Evolutionary conservation across 208 protist genomes (phyloP), one percentile per base, ranked within the genome.

Genomic region (Wallacemonas rigidus): DNA sequence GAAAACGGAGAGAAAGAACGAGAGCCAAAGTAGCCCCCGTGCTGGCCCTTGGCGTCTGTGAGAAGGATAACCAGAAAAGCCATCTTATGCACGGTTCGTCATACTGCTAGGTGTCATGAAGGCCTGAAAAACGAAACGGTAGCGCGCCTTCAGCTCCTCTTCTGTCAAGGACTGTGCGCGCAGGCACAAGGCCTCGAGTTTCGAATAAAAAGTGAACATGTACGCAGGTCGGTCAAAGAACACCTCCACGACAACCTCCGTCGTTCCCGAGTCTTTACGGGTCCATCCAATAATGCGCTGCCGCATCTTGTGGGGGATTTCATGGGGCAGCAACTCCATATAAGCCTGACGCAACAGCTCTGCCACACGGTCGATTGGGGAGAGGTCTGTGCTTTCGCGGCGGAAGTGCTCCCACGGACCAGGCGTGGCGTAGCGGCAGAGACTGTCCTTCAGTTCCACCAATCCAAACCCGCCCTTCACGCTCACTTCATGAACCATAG

Each of bases 201-300:
- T 92, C 9, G 81, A 17, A 79, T 97, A 95, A 58, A 97, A 97
- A n/a, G 85, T 94, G 71, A 95, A 95, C 86, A 97, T 90, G 79
- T 95, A 97, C 50, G 89, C 86, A 11, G 92, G 92, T 11, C 92
- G 79, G 48, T 94, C 90, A 69, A 95, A 93, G 69, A 95, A 97
- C 11, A 94, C 87, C 74, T 97, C 89, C n/a, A 91, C 91, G n/a
- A 95, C 84, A 40, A 95, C 92, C 77, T 97, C 89, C 38, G 85
- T 91, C 54, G 79, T 93, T 15, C 87, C 86, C 11, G 87, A 89
- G 45, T 90, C 88, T 69, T 94, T 93, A 7, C 76, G 76, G 17
- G 92, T 95, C 90, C 92, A 97, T 12, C 92, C 92, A 72, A 97
- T 88, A 26, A 97, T 82, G 14, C 89, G 85, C 54, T 95, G 88